Conservation (phyloP, 768 basidiomycete species). For the Russula sp. region DNA sequence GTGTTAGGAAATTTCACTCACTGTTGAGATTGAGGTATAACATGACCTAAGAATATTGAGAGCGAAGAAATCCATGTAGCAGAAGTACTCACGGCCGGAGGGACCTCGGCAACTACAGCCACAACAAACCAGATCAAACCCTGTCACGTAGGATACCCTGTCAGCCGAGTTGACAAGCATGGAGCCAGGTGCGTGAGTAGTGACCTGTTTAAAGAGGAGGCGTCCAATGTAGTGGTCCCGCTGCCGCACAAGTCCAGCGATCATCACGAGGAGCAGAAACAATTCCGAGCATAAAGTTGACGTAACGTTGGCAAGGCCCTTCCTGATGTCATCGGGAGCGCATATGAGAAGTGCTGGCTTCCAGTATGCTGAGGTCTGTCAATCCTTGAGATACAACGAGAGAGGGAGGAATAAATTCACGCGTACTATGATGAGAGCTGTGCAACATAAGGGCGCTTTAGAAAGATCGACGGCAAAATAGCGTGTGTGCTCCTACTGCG, state of each 20-base stretch:
- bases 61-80: too few species aligned
- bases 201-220: background rate
- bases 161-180: too few species aligned
- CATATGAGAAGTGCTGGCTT: too few species aligned
- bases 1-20: too few species aligned
- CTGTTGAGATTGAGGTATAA: background rate
- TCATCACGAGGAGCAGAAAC: too few species aligned
- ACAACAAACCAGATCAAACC: conserved; percentile 14
- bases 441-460: background rate
- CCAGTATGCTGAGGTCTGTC: too few species aligned
- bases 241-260: too few species aligned
- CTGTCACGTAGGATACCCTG: background rate
- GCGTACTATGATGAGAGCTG: conserved; percentile 8
- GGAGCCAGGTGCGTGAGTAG: background rate
- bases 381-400: background rate
- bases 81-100: conserved; percentile 6
- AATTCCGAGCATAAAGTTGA: too few species aligned
- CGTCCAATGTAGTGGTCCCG: too few species aligned
- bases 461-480: background rate
- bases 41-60: background rate
- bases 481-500: conserved; percentile 10
- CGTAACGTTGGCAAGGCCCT: too few species aligned
- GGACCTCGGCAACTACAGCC: conserved; percentile 9
- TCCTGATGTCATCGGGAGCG: too few species aligned
- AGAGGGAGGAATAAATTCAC: background rate